A percentile compares a stretch with the other conserved stretches of the same genome.
These are phyloP conservation scores for Abrus precatorius DNA, from an alignment of 306 rosid species.

Conservation along the genomic window DNA sequence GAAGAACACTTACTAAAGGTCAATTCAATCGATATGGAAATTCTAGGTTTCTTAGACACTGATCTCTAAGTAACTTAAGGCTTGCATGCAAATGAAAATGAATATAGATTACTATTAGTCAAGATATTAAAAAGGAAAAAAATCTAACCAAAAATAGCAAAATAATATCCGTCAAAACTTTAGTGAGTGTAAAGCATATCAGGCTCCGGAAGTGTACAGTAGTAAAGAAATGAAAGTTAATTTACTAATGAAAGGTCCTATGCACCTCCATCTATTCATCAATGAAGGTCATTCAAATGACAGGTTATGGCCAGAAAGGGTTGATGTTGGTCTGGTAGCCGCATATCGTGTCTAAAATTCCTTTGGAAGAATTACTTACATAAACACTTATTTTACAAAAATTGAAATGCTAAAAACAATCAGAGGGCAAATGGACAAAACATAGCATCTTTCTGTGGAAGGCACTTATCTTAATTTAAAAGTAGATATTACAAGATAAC, in stretches of 20 bases:
- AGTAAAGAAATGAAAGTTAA: not conserved
- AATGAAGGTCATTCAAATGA: slow-evolving; percentile 23
- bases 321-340: not conserved
- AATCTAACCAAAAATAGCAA: slow-evolving; percentile 3
- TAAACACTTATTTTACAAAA: slow-evolving; percentile 12
- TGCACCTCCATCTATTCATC: not conserved
- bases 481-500: slow-evolving; percentile 1
- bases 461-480: slow-evolving; percentile 3
- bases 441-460: slow-evolving; percentile 24
- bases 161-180: slow-evolving; percentile 19
- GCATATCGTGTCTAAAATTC: slow-evolving; percentile 29
- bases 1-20: not conserved
- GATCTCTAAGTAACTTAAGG: not conserved
- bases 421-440: not conserved
- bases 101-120: too few relatives aligned
- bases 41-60: slow-evolving; percentile 7
- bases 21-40: not conserved
- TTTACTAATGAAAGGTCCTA: too few relatives aligned
- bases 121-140: too few relatives aligned
- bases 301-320: not conserved
- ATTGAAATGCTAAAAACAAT: slow-evolving; percentile 19
- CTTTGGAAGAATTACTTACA: slow-evolving; percentile 25
- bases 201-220: not conserved
- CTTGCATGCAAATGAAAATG: not conserved
- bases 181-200: slow-evolving; percentile 13